Evolutionary conservation across 1,284 basidiomycete genomes (phyloP).

Genomic region (Dichomitus squalens): DNA sequence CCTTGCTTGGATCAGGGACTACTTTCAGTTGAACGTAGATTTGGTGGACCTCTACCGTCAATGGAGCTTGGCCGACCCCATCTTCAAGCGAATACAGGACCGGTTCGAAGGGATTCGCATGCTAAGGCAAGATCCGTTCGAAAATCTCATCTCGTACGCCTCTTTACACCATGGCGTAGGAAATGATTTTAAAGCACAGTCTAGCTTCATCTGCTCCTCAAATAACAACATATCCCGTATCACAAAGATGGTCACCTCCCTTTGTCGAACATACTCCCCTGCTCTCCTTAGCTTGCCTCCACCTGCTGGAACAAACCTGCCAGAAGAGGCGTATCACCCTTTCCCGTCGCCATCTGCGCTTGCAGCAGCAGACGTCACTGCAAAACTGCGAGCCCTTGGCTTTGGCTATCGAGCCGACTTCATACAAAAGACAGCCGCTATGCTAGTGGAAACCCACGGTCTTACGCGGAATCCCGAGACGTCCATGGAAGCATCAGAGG

Average conservation of each 20-base stretch:
- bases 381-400: constrained; percentile 77
- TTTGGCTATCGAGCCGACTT: constrained; percentile 97
- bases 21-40: constrained; percentile 88
- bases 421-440: constrained; percentile 81
- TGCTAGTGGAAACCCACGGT: constrained; percentile 67
- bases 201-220: constrained; percentile 95
- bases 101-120: constrained; percentile 75
- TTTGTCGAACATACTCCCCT: constrained; percentile 73
- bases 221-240: constrained; percentile 97
- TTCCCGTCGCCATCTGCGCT: constrained; percentile 83
- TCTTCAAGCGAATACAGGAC: constrained; percentile 68
- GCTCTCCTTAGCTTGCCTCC: constrained; percentile 55
- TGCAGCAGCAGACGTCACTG: constrained; percentile 61
- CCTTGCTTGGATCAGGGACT: constrained; percentile 77
- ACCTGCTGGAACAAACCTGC: constrained; percentile 30
- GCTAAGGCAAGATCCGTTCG: constrained; percentile 94
- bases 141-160: constrained; percentile 88
- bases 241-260: constrained; percentile 83
- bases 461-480: constrained; percentile 21
- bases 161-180: not conserved
- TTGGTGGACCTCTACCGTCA: constrained; percentile 74
- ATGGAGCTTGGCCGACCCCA: constrained; percentile 78
- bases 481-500: constrained; percentile 50
- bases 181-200: not conserved
- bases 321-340: constrained; percentile 63